A percentile compares a stretch with the other conserved stretches of the same genome.
These are phyloP conservation scores for Boletus hoseneyae DNA, from an alignment of 1,284 basidiomycete genomes.

Conservation along the genomic window DNA sequence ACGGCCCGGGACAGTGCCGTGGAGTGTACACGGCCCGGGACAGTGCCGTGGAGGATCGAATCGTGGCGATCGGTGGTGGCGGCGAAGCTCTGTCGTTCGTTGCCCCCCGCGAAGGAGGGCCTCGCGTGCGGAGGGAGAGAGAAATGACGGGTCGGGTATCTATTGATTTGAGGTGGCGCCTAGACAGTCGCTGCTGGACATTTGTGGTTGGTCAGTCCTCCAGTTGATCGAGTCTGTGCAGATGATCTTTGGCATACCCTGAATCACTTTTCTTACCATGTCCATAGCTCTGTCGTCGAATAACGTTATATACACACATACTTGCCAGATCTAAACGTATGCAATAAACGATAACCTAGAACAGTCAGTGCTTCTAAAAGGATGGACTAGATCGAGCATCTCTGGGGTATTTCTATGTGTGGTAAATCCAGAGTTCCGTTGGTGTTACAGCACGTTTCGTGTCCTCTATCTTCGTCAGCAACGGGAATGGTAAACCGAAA, in stretches of 20 bases:
- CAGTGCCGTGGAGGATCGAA: not conserved
- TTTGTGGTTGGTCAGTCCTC: no score
- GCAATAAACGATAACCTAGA: not conserved
- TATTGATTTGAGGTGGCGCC: not conserved
- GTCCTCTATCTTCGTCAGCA: not conserved
- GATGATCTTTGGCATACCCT: no score
- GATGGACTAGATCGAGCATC: not conserved
- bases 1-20: not conserved
- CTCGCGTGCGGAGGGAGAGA: not conserved
- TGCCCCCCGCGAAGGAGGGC: not conserved
- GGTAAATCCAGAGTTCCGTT: not conserved
- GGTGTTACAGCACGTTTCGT: not conserved
- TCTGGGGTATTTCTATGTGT: not conserved
- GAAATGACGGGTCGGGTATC: not conserved
- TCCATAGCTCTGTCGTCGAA: no score
- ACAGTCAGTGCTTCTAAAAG: not conserved
- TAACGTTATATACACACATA: no score
- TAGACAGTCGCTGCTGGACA: no score
- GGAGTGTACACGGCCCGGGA: not conserved
- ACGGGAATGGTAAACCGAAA: not conserved
- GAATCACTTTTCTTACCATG: no score
- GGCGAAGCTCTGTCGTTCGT: not conserved
- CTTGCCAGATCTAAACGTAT: not conserved
- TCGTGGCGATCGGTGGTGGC: not conserved
- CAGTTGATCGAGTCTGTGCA: no score